Evolutionary conservation across 2,329 filamentous ascomycete genomes (phyloP).

Genomic region (Penicillium decumbens): DNA sequence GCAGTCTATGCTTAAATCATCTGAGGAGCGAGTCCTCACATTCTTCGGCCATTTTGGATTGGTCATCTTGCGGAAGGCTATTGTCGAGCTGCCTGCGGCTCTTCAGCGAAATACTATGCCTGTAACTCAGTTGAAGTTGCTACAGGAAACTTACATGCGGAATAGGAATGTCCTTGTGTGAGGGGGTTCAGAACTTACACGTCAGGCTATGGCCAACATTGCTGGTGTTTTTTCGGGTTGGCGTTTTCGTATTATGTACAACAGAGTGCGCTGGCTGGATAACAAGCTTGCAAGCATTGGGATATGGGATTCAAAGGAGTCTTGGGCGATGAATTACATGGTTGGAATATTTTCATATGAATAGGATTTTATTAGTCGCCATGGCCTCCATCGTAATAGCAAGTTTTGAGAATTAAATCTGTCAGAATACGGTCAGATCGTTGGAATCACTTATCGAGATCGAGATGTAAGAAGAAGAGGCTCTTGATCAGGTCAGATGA

Average conservation of each 20-base stretch:
- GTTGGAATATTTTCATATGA: neutral
- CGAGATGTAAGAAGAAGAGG: too few species aligned
- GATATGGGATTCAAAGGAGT: neutral
- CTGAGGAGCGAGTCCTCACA: constrained; percentile 68
- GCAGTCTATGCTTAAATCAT: constrained; percentile 66
- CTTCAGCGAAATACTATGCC: constrained; percentile 36
- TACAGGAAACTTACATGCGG: constrained; percentile 35
- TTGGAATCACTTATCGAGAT: too few species aligned
- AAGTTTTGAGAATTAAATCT: too few species aligned
- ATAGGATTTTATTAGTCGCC: too few species aligned
- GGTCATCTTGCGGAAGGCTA: constrained; percentile 64
- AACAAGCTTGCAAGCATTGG: neutral
- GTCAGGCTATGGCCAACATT: neutral
- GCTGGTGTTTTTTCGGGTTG: neutral
- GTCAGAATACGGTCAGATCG: too few species aligned
- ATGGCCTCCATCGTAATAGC: too few species aligned
- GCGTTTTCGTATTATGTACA: neutral
- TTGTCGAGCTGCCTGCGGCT: constrained; percentile 65
- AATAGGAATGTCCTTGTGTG: constrained; percentile 31
- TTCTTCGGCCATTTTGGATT: constrained; percentile 76
- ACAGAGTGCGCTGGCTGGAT: neutral
- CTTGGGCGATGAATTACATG: neutral
- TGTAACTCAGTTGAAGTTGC: constrained; percentile 36
- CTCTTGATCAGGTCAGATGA: neutral
- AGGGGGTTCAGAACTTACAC: neutral